Evolutionary conservation across 805 yeast genomes (phyloP).

Genomic region (Suhomyces tanzawaensis): DNA sequence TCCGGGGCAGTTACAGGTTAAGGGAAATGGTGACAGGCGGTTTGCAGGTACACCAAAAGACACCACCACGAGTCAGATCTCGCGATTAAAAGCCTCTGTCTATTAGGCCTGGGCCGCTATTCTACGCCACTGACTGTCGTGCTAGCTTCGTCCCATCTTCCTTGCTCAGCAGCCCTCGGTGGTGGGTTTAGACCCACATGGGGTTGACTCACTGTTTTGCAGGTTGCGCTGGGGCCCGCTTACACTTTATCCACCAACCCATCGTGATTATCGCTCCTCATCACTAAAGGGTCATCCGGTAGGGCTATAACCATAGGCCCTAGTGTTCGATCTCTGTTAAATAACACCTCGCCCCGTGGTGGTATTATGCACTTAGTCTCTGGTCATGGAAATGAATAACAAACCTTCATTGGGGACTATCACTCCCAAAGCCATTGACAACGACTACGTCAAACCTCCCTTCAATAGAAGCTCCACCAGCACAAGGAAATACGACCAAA

Average conservation of each 20-base stretch:
- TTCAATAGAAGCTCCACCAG: background rate
- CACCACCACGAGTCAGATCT: too few species aligned
- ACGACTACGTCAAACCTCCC: background rate
- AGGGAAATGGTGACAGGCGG: too few species aligned
- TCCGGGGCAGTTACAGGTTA: too few species aligned
- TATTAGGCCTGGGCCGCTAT: too few species aligned
- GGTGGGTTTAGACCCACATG: too few species aligned
- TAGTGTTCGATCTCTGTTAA: background rate
- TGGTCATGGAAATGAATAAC: background rate
- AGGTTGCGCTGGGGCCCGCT: background rate
- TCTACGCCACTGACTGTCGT: too few species aligned
- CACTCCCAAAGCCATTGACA: background rate
- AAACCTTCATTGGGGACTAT: background rate
- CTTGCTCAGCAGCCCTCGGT: too few species aligned
- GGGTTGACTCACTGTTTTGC: conserved; percentile 1
- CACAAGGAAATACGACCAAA: background rate
- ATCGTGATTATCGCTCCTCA: too few species aligned
- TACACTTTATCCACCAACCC: background rate
- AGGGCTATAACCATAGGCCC: background rate
- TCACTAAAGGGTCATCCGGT: background rate
- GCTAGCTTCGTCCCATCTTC: background rate
- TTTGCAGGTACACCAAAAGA: too few species aligned
- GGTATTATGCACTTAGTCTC: background rate
- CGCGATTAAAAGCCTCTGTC: too few species aligned
- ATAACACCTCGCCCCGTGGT: background rate